A percentile compares a stretch with the other conserved stretches of the same genome.
These are phyloP conservation scores for Tetradesmus obliquus DNA, from an alignment of 139 green algal genomes.

Conservation along the genomic window DNA sequence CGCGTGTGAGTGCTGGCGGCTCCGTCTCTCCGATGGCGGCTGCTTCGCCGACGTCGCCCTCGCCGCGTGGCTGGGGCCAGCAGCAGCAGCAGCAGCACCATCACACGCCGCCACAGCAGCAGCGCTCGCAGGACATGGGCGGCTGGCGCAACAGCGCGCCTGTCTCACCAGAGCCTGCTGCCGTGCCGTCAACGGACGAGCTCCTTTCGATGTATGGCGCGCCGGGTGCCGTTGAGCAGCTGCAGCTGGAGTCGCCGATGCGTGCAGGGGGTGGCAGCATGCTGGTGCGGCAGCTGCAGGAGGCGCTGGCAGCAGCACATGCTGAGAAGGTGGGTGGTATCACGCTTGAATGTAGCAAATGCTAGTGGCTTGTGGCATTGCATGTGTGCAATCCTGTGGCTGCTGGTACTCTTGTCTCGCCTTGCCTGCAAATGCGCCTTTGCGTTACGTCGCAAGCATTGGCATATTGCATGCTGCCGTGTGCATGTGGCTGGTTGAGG, in stretches of 20 bases:
- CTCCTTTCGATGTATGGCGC: constrained; percentile 22
- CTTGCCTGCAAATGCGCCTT: too few species aligned
- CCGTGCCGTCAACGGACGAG: constrained; percentile 10
- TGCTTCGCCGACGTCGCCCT: neutral
- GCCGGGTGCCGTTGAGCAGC: neutral
- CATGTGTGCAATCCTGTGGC: too few species aligned
- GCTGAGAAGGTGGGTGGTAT: constrained; percentile 32
- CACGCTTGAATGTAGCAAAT: too few species aligned
- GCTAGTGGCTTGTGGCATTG: too few species aligned
- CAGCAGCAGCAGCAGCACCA: neutral
- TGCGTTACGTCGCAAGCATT: too few species aligned
- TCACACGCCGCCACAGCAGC: neutral
- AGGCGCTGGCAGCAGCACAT: constrained; percentile 39
- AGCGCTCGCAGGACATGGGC: neutral
- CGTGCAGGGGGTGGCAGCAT: neutral
- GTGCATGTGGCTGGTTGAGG: too few species aligned
- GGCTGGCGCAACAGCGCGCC: neutral
- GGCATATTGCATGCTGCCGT: too few species aligned
- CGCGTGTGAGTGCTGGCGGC: neutral
- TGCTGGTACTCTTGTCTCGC: too few species aligned
- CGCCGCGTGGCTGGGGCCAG: neutral
- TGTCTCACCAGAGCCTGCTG: neutral
- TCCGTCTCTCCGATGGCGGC: neutral
- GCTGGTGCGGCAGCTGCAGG: constrained; percentile 17
- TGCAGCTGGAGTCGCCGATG: neutral